Base-by-base conservation (phyloP, 2,329 filamentous ascomycete species). In the Phaeophleospora eucalypticola region DNA sequence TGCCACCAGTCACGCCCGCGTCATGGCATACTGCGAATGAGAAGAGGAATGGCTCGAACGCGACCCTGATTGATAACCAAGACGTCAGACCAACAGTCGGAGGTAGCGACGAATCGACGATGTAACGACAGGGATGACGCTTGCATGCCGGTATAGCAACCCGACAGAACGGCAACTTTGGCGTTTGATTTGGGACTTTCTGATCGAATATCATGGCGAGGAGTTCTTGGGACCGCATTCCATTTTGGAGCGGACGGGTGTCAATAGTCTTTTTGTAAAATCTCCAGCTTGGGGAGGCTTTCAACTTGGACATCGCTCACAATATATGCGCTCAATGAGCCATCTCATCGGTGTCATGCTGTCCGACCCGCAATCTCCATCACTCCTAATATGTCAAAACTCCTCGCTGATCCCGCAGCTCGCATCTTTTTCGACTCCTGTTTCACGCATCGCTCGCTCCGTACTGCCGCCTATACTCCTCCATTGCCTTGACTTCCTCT, bases 391-490 rank as follows among this genome's bases (percentile, higher is more conserved):
- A 12, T 29, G 7, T 29, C 24, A 6, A 29, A 29, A 29, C 24
- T 29, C 24, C 24, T 29, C 24, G 24, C 24, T 29, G 12, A 29
- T 29, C 24, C 7, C 24, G 12, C 24, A 29, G 18, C 15, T 15
- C 36, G 10, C 36, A 18, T 38, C 10, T 15, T 38, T 38, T 38
- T 17, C 15, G 8, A 7, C 10, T 15, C 18, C 7, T 20, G 4
- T 38, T 8, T 21, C 36, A n/a, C 36, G 18, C 16, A 40, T 40
- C 19, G 34, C 53, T 61, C 12, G 65, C 59, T 10, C 59, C 59
- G 46, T 69, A 69, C 54, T 62, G 57, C 44, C 53, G 55, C 53
- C 86, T 81, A 68, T 94, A 94, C 65, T 82, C 85, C 70, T 87
- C 81, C 65, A 88, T 83, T 49, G 75, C 76, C 70, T 58, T 67